A percentile compares a stretch with the other conserved stretches of the same genome.
Conservation (phyloP, 148 eudicot genomes). For the Rhododendron kiyosumense region DNA sequence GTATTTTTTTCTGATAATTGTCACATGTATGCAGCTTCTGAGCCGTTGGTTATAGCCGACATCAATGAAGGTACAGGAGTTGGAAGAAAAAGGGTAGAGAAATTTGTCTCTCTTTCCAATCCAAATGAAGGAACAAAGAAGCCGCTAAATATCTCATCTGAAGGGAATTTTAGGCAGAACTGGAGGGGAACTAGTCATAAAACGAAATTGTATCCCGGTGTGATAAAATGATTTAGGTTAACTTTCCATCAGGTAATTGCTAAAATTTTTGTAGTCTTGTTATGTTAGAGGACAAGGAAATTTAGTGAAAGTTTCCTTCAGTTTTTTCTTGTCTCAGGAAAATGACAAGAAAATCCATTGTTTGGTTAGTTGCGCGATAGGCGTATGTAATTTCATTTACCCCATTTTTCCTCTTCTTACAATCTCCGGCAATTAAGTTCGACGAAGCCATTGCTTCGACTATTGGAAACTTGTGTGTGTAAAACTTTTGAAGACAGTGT, state of each 20-base stretch:
- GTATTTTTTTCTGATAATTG: neutral
- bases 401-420: neutral
- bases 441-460: neutral
- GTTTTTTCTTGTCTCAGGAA: neutral
- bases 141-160: neutral
- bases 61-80: neutral
- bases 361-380: neutral
- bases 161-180: neutral
- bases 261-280: neutral
- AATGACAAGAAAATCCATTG: neutral
- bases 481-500: neutral
- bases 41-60: neutral
- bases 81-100: neutral
- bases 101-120: neutral
- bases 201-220: neutral
- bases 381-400: neutral
- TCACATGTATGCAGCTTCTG: neutral
- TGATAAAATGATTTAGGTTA: neutral
- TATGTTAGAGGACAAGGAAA: neutral
- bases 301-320: neutral
- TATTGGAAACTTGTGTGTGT: neutral
- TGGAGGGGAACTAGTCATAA: neutral
- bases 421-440: neutral
- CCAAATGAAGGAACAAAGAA: neutral
- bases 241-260: neutral